These are phyloP conservation scores for Solanum appendiculatum DNA, from an alignment of 257 asterid genomes.

Conservation along the genomic window DNA sequence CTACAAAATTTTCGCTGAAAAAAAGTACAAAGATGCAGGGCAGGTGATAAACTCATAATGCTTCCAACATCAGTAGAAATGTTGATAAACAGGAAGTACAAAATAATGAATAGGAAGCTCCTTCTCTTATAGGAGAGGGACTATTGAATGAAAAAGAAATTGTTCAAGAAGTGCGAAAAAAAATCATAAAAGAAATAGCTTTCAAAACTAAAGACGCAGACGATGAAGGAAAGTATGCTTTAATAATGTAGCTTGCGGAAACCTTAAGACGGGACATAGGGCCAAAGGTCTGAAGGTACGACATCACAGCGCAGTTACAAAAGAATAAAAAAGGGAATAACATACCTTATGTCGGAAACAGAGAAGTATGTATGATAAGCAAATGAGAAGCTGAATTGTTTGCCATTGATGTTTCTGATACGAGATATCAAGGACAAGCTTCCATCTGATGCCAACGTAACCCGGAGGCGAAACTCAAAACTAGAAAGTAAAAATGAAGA, in stretches of 20 bases:
- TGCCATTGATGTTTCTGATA: slow-evolving; percentile 70
- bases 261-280: neutral
- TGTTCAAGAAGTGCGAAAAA: neutral
- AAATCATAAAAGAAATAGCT: neutral
- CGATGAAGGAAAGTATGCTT: neutral
- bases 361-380: slow-evolving; percentile 78
- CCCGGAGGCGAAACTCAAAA: slow-evolving; percentile 78
- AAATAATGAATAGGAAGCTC: neutral
- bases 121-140: neutral
- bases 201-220: neutral
- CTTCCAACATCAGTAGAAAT: neutral
- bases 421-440: slow-evolving; percentile 79
- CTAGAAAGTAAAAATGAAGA: slow-evolving; percentile 22
- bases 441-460: slow-evolving; percentile 67
- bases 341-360: slow-evolving; percentile 87
- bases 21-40: neutral
- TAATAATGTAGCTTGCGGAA: neutral
- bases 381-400: slow-evolving; percentile 85
- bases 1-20: neutral
- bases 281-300: neutral
- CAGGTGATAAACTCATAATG: neutral
- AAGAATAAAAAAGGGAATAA: neutral
- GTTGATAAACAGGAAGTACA: neutral
- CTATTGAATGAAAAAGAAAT: neutral
- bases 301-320: neutral